These are phyloP conservation scores for Dillenia turbinata DNA, from an alignment of 164 flowering plant genomes.

Conservation along the genomic window DNA sequence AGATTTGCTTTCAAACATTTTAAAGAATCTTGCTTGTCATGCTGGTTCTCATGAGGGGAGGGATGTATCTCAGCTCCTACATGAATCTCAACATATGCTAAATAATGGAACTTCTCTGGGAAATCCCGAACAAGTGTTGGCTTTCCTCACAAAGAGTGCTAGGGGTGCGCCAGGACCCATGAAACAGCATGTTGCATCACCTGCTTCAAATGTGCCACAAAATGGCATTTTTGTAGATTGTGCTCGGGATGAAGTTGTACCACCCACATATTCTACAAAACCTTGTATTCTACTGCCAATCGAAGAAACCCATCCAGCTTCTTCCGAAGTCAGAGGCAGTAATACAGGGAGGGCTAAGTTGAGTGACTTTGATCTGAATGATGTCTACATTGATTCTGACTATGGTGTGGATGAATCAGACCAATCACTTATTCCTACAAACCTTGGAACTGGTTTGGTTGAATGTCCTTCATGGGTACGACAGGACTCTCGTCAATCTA, in stretches of 20 bases:
- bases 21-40: slow-evolving; percentile 34
- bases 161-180: slow-evolving; percentile 11
- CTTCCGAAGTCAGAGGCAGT: too few relatives aligned
- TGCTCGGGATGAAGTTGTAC: too few relatives aligned
- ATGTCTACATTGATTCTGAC: slow-evolving; percentile 4
- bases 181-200: slow-evolving; percentile 4
- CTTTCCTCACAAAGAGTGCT: slow-evolving; percentile 21
- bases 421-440: not conserved
- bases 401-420: slow-evolving; percentile 3
- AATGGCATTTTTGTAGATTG: slow-evolving; percentile 11
- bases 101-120: slow-evolving; percentile 21
- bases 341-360: not conserved
- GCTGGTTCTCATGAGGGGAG: slow-evolving; percentile 22
- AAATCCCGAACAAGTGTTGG: slow-evolving; percentile 13
- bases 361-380: slow-evolving; percentile 5
- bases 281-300: too few relatives aligned
- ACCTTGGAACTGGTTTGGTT: too few relatives aligned
- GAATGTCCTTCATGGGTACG: not conserved
- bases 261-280: too few relatives aligned
- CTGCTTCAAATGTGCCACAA: slow-evolving; percentile 19
- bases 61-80: slow-evolving; percentile 25
- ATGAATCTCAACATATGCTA: slow-evolving; percentile 14
- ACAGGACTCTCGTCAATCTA: slow-evolving; percentile 1
- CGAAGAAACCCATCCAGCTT: too few relatives aligned
- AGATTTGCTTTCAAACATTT: slow-evolving; percentile 43